Percentiles rank a stretch among this genome's conserved stretches.
These are phyloP conservation scores for Phytophthora ohioensis DNA, from an alignment of 352 stramenopile genomes.

Conservation along the genomic window DNA sequence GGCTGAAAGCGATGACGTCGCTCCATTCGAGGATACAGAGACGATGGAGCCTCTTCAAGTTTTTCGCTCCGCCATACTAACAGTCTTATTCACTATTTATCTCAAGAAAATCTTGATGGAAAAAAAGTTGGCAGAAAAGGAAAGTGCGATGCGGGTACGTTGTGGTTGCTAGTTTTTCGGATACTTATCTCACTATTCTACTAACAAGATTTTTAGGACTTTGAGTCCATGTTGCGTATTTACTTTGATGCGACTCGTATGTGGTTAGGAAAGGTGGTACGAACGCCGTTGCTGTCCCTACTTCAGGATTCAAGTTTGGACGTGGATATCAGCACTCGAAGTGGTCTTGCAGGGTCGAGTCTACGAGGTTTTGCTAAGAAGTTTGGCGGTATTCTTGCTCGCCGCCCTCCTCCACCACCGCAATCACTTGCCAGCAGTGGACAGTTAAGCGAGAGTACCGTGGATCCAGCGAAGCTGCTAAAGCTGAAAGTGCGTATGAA, in stretches of 20 bases:
- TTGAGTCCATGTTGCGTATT: constrained; percentile 66
- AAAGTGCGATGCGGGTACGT: constrained; percentile 41
- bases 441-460: background rate
- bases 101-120: constrained; percentile 43
- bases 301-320: constrained; percentile 62
- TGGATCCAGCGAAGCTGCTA: constrained; percentile 41
- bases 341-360: constrained; percentile 32
- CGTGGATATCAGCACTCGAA: constrained; percentile 50
- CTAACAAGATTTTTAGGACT: constrained; percentile 49
- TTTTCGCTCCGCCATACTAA: constrained; percentile 47
- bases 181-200: background rate
- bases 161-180: background rate
- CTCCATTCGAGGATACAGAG: constrained; percentile 35
- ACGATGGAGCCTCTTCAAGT: constrained; percentile 48
- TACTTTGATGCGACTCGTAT: constrained; percentile 75
- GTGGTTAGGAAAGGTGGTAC: constrained; percentile 68
- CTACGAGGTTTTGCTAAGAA: constrained; percentile 59
- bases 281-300: constrained; percentile 54
- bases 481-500: constrained; percentile 73
- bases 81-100: constrained; percentile 39
- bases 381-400: constrained; percentile 49
- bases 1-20: constrained; percentile 37
- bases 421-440: background rate
- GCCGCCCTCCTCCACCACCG: constrained; percentile 22
- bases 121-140: constrained; percentile 52